These are phyloP conservation scores for Piper betle DNA, from an alignment of 164 flowering plant species.

Conservation along the genomic window DNA sequence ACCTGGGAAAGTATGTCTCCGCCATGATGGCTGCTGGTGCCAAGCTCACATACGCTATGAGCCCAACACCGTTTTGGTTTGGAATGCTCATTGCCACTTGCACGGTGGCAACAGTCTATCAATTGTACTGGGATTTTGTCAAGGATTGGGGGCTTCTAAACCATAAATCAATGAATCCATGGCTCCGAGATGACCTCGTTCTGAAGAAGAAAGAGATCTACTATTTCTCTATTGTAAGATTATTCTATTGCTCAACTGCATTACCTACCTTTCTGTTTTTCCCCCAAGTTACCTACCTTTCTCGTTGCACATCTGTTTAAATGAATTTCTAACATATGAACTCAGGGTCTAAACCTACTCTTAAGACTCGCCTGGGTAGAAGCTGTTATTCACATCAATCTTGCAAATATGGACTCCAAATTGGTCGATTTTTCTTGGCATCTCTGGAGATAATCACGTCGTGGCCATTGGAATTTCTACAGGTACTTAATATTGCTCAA, in stretches of 20 bases:
- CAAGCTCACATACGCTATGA: constrained; percentile 53
- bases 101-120: constrained; percentile 67
- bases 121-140: constrained; percentile 93
- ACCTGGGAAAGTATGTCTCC: constrained; percentile 95
- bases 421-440: constrained; percentile 71
- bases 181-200: constrained; percentile 79
- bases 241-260: background rate
- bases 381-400: constrained; percentile 36
- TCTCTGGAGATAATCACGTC: constrained; percentile 75
- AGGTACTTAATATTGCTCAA: constrained; percentile 30
- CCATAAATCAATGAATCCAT: constrained; percentile 51
- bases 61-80: constrained; percentile 39
- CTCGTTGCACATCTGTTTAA: background rate
- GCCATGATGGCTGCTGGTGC: constrained; percentile 99
- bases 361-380: constrained; percentile 90
- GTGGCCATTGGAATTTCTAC: constrained; percentile 98
- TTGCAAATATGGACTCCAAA: constrained; percentile 31
- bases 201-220: constrained; percentile 67
- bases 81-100: constrained; percentile 56
- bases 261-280: too few species aligned
- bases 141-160: constrained; percentile 89
- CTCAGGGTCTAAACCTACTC: constrained; percentile 59
- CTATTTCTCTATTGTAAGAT: constrained; percentile 71
- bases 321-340: background rate
- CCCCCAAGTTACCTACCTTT: too few species aligned